Evolutionary conservation across 805 yeast species (phyloP).

Genomic region (Tetrapisispora nanseiensis): DNA sequence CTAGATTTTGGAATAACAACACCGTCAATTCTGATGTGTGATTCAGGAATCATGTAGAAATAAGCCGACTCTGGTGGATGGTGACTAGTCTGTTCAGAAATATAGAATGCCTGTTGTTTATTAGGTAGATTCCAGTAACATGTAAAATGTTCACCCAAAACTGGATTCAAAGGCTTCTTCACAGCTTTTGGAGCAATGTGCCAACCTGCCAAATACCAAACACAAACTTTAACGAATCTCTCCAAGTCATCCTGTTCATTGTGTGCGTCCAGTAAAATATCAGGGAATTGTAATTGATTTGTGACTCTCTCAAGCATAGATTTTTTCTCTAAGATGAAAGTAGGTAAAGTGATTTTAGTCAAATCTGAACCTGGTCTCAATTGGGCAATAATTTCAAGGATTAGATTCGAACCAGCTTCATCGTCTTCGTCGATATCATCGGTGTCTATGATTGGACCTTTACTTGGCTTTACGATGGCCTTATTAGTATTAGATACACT

Average conservation of each 20-base stretch:
- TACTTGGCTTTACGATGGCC: neutral
- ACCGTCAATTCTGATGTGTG: constrained; percentile 80
- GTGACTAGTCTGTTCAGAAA: constrained; percentile 92
- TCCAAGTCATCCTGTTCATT: constrained; percentile 44
- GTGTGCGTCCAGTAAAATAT: constrained; percentile 62
- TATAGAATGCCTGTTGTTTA: constrained; percentile 63
- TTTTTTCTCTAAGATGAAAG: constrained; percentile 88
- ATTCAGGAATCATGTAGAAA: constrained; percentile 76
- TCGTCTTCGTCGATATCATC: constrained; percentile 91
- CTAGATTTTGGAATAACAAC: constrained; percentile 76
- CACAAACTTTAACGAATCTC: constrained; percentile 64
- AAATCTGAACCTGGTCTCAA: constrained; percentile 88
- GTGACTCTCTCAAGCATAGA: constrained; percentile 94
- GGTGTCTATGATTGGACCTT: constrained; percentile 18
- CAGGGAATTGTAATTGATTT: constrained; percentile 75
- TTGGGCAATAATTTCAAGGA: constrained; percentile 82
- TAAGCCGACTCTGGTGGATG: constrained; percentile 98
- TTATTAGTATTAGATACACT: neutral
- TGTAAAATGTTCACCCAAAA: constrained; percentile 81
- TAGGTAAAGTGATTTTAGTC: constrained; percentile 85
- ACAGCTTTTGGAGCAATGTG: constrained; percentile 98
- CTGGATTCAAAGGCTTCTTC: constrained; percentile 92
- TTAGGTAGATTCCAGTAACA: constrained; percentile 88
- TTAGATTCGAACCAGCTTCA: constrained; percentile 77
- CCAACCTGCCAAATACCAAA: constrained; percentile 94